phyloP scores from a whole-genome alignment of 257 asterid genomes.

The Nicotiana otophora region DNA sequence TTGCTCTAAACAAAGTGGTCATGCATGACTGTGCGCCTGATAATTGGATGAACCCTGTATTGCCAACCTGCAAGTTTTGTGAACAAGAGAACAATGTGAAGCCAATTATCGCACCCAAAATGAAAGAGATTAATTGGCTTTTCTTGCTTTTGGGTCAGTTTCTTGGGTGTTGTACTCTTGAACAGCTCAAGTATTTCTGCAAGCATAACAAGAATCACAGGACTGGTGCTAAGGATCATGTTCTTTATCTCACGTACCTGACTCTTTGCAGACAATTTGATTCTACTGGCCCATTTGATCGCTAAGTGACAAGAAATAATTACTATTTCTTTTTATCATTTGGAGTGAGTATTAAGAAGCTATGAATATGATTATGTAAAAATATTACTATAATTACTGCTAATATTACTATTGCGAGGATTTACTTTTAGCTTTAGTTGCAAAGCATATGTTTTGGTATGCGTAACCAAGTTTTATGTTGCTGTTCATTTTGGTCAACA shows the following conservation, averaged over 20 bases:
- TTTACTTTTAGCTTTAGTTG: neutral
- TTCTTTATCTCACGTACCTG: slow-evolving; percentile 58
- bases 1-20: slow-evolving; percentile 17
- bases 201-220: slow-evolving; percentile 76
- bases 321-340: neutral
- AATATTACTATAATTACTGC: neutral
- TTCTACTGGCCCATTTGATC: slow-evolving; percentile 56
- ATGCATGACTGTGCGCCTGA: slow-evolving; percentile 66
- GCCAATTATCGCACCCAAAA: slow-evolving; percentile 52
- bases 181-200: slow-evolving; percentile 80
- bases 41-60: slow-evolving; percentile 45
- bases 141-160: slow-evolving; percentile 60
- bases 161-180: slow-evolving; percentile 68
- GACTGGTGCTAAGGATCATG: slow-evolving; percentile 87
- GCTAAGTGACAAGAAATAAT: neutral
- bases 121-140: slow-evolving; percentile 64
- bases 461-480: neutral
- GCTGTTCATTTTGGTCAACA: neutral
- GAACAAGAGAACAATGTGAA: slow-evolving; percentile 31
- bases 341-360: neutral
- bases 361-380: neutral
- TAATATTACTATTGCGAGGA: neutral
- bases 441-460: neutral
- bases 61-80: slow-evolving; percentile 41
- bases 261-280: slow-evolving; percentile 65